These are phyloP conservation scores for Phtheirospermum japonicum DNA, from an alignment of 257 asterid species.

Conservation along the genomic window DNA sequence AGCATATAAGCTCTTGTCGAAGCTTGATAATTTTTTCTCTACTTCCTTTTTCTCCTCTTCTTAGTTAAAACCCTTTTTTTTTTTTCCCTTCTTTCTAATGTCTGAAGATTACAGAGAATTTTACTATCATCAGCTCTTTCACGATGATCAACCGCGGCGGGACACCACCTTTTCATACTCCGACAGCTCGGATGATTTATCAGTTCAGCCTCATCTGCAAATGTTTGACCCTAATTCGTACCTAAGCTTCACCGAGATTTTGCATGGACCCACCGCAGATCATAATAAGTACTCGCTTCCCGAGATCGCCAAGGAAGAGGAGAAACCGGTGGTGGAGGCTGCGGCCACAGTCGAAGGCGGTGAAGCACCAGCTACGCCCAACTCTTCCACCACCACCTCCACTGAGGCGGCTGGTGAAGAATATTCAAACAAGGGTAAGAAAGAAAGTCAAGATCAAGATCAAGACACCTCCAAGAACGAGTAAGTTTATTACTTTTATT, in stretches of 20 bases:
- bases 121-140: slow-evolving; percentile 30
- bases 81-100: slow-evolving; percentile 24
- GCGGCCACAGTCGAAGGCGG: slow-evolving; percentile 8
- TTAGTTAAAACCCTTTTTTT: not conserved
- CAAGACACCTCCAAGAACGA: slow-evolving; percentile 53
- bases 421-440: slow-evolving; percentile 35
- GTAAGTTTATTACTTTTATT: slow-evolving; percentile 31
- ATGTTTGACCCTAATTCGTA: slow-evolving; percentile 36
- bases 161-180: slow-evolving; percentile 25
- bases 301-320: slow-evolving; percentile 31
- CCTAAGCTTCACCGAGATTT: slow-evolving; percentile 41
- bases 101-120: slow-evolving; percentile 37
- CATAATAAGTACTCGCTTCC: slow-evolving; percentile 24
- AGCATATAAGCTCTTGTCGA: slow-evolving; percentile 41
- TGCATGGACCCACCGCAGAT: slow-evolving; percentile 42
- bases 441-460: slow-evolving; percentile 35
- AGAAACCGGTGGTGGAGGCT: slow-evolving; percentile 22
- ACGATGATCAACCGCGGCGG: slow-evolving; percentile 28
- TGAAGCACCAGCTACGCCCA: slow-evolving; percentile 55
- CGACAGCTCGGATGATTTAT: slow-evolving; percentile 20
- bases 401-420: slow-evolving; percentile 48
- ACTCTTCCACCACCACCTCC: slow-evolving; percentile 54
- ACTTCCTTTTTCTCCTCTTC: not conserved
- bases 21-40: slow-evolving; percentile 25
- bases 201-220: slow-evolving; percentile 24